Evolutionary conservation across 805 yeast genomes (phyloP), one percentile per base, ranked within the genome.

Genomic region (Peterozyma xylosa): DNA sequence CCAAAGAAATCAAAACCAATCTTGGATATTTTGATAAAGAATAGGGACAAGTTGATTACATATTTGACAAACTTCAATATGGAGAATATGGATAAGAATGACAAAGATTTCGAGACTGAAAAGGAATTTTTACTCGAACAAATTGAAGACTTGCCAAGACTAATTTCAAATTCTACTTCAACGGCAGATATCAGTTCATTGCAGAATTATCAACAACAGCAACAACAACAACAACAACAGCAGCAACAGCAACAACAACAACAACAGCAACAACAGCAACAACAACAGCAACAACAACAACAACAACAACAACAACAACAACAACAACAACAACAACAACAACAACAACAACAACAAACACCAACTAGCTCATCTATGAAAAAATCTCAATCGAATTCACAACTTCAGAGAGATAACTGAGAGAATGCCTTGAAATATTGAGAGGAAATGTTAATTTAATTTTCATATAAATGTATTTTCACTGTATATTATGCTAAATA

Each of bases 1-100:
- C 99, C 99, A 5, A 80, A 83, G 50, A 90, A 90, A 60, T 72
- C 88, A 2, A 88, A 82, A 59, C 78, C 82, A 7, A 80, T 93
- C 2, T 65, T 75, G 43, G 96, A 91, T 60, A 85, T 91, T 16
- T 68, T 93, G 51, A 76, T 81, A 38, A 89, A 90, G 57, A 93
- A 93, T 62, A 79, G 88, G 55, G 51, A 58, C n/a, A 57, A 63
- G 45, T 49, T 75, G 35, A 60, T 61, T 47, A 45, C 43, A 4
- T 44, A 52, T 11, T 48, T 38, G 6, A 15, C 37, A n/a, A 58
- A 59, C n/a, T 67, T 68, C 13, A 63, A 75, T 1, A 45, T 67
- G 3, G 63, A 63, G 4, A 84, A 78, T 35, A 86, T 85, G 9
- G 74, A 76, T 37, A 76, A 72, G 51, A 68, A 73, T 36, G 88